These are phyloP conservation scores for Aspergillus unguis DNA, from an alignment of 2,329 filamentous ascomycete genomes.

Conservation along the genomic window DNA sequence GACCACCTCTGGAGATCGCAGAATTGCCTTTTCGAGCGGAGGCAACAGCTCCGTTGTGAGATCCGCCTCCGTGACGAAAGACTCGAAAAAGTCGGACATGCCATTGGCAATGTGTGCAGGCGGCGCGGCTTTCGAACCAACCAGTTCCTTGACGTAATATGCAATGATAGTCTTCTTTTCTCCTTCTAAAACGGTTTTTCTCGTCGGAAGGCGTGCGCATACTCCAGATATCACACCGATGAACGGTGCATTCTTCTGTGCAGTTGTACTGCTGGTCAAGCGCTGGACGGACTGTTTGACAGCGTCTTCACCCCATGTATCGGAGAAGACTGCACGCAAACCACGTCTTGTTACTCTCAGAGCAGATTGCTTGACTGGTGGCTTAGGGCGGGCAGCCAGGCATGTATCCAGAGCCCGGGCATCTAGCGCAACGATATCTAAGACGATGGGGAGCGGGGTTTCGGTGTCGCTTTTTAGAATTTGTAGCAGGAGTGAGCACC, in stretches of 20 bases:
- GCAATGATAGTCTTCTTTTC: conserved; percentile 71
- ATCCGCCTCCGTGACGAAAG: conserved; percentile 71
- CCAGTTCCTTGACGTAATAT: conserved; percentile 81
- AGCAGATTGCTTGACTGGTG: conserved; percentile 67
- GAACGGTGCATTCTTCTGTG: conserved; percentile 69
- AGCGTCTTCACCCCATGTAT: conserved; percentile 57
- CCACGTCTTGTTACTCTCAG: conserved; percentile 75
- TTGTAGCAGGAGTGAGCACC: conserved; percentile 78
- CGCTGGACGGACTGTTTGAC: conserved; percentile 62
- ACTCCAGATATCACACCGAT: conserved; percentile 87
- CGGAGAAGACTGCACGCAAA: conserved; percentile 68
- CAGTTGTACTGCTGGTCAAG: conserved; percentile 67
- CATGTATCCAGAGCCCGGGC: conserved; percentile 77
- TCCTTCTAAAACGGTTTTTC: conserved; percentile 60
- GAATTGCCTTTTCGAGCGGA: conserved; percentile 79
- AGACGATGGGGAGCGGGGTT: conserved; percentile 54
- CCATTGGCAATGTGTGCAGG: conserved; percentile 69
- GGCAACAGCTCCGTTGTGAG: conserved; percentile 73
- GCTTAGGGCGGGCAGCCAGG: conserved; percentile 61
- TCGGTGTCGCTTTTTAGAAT: conserved; percentile 65
- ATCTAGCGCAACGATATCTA: conserved; percentile 64
- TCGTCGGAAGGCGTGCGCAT: conserved; percentile 65
- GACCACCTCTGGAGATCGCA: conserved; percentile 87
- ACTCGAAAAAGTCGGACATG: conserved; percentile 75
- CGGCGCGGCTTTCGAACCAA: conserved; percentile 71